Evolutionary conservation across 768 basidiomycete species (phyloP), one percentile per base, ranked within the genome.

Genomic region (Pleurotus tuber-regium): DNA sequence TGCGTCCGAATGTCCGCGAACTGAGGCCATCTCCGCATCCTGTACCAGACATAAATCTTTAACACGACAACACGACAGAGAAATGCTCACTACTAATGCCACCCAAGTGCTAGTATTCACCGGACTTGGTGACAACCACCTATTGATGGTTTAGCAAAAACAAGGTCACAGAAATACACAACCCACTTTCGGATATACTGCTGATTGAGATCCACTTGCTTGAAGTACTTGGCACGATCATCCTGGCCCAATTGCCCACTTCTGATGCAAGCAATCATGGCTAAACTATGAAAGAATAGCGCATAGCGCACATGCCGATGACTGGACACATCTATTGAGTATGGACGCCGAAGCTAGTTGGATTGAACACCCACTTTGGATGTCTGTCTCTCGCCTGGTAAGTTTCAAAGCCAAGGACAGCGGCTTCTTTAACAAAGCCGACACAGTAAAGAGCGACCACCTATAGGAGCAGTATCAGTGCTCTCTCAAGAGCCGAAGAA

Each of bases 11-110:
- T 73, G 74, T 38, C 80, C 75, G 12, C 70, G 57, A 31, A 88
- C 64, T 0, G 84, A 80, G 4, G 85, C 82, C 35, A 87, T 65
- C 62, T 89, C 87, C 5, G 86, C 87, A 57, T 89, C 85, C 84
- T 87, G 38, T 9, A 14, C 6, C 28, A 14, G 4, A 8, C 52
- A n/a, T 18, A 29, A 36, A 10, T 31, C 21, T 49, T n/a, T n/a
- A n/a, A n/a, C n/a, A n/a, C n/a, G n/a, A n/a, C n/a, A n/a, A n/a
- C n/a, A n/a, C n/a, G n/a, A n/a, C n/a, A n/a, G n/a, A n/a, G n/a
- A n/a, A n/a, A n/a, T 39, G 68, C 78, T 54, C 65, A 85, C 85
- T 36, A 89, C 77, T 10, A 89, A 73, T 2, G 83, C 78, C 28
- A 85, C 70, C 87, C 86, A 88, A 14, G 82, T 76, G 54, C 78